A percentile compares a stretch with the other conserved stretches of the same genome.
Evolutionary conservation across 169 alveolate genomes (phyloP).

Genomic region (Plasmodium adleri): DNA sequence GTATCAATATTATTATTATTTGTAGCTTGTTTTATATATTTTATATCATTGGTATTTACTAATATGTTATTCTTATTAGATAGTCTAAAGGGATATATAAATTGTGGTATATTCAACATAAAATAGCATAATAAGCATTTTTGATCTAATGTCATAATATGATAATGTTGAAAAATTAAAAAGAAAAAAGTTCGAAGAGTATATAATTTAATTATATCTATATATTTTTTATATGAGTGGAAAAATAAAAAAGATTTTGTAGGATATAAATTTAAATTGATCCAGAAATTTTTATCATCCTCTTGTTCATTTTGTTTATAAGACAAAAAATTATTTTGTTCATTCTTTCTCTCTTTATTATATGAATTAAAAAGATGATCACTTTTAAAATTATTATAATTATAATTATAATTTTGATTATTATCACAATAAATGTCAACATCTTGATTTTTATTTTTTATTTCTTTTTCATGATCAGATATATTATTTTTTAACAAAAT

Average conservation of each 20-base stretch:
- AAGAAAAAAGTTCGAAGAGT: conserved; percentile 14
- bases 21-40: not conserved
- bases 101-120: conserved; percentile 15
- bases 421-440: not conserved
- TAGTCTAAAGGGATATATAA: conserved; percentile 5
- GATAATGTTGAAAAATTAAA: conserved; percentile 30
- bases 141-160: conserved; percentile 18
- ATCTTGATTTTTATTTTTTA: no score
- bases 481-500: no score
- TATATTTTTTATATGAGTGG: conserved; percentile 6
- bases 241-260: conserved; percentile 8
- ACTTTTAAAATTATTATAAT: no score
- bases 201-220: conserved; percentile 1
- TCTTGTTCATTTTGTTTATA: not conserved
- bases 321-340: not conserved
- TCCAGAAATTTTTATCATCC: conserved; percentile 13
- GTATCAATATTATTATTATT: not conserved
- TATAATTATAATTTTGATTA: no score
- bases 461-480: not conserved
- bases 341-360: not conserved
- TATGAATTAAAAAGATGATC: not conserved
- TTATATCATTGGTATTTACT: not conserved
- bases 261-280: conserved; percentile 17
- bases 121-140: conserved; percentile 50
- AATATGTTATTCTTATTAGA: not conserved